Percentiles rank a stretch among this genome's conserved stretches.
phyloP scores from a whole-genome alignment of 495 filamentous ascomycete genomes.

The Aspergillus sclerotiicarbonarius region DNA sequence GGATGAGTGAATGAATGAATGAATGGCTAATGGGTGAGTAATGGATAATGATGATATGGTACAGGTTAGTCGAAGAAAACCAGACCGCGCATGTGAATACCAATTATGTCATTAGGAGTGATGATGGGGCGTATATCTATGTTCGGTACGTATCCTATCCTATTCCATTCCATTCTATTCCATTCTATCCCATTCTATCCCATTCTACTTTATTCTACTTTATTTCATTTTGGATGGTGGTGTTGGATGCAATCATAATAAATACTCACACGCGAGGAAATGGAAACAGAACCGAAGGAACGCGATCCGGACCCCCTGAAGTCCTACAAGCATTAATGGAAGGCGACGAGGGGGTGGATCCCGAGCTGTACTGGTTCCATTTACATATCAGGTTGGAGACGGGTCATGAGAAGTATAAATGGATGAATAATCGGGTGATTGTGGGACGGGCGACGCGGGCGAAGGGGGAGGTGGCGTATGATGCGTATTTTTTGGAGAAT shows the following conservation, averaged over 20 bases:
- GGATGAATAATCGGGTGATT: constrained; percentile 36
- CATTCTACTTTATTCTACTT: no score
- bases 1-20: no score
- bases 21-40: not conserved
- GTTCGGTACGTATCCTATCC: constrained; percentile 20
- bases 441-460: constrained; percentile 29
- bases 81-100: constrained; percentile 33
- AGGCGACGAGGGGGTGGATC: constrained; percentile 24
- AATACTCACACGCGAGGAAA: not conserved
- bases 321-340: constrained; percentile 31
- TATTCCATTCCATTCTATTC: not conserved
- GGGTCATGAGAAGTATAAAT: constrained; percentile 31
- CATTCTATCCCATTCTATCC: no score
- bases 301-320: constrained; percentile 28
- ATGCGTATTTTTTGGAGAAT: constrained; percentile 33
- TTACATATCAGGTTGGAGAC: constrained; percentile 32
- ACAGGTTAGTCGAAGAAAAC: constrained; percentile 29
- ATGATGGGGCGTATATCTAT: constrained; percentile 30
- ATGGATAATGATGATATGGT: not conserved
- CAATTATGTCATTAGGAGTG: constrained; percentile 30
- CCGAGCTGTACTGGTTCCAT: constrained; percentile 32
- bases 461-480: constrained; percentile 30
- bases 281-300: constrained; percentile 30
- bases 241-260: not conserved
- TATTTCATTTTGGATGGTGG: no score